phyloP scores from a whole-genome alignment of 805 yeast species.

The Kuraishia piskuri region DNA sequence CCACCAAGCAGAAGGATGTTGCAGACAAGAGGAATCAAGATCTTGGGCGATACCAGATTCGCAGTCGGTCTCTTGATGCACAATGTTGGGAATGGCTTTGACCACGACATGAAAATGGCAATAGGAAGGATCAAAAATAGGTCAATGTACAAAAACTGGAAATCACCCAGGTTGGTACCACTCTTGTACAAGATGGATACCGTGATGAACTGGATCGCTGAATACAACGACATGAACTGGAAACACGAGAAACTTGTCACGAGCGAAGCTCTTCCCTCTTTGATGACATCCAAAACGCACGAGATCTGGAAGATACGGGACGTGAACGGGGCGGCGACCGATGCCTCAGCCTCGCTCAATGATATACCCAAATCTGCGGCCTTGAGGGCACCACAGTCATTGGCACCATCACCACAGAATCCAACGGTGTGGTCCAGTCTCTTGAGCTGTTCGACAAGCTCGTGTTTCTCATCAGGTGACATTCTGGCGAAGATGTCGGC shows the following conservation, averaged over 20 bases:
- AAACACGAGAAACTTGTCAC: conserved; percentile 95
- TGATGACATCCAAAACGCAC: conserved; percentile 85
- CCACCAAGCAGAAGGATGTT: conserved; percentile 55
- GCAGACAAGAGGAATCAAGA: conserved; percentile 73
- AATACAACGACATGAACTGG: conserved; percentile 94
- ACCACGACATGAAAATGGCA: conserved; percentile 98
- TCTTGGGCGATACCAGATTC: conserved; percentile 82
- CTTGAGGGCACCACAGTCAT: conserved; percentile 96
- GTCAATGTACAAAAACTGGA: conserved; percentile 93
- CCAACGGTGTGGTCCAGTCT: conserved; percentile 86
- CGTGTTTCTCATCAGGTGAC: conserved; percentile 99
- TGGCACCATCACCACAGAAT: conserved; percentile 99
- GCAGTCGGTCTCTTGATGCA: conserved; percentile 84
- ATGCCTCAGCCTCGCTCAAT: conserved; percentile 94
- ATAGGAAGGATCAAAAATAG: conserved; percentile 83
- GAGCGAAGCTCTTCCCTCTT: conserved; percentile 90
- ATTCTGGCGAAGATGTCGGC: conserved; percentile 85
- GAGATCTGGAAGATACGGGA: conserved; percentile 84
- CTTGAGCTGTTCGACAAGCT: conserved; percentile 81
- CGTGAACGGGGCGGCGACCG: conserved; percentile 98
- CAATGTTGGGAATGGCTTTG: conserved; percentile 59
- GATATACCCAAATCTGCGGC: conserved; percentile 98
- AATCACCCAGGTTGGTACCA: conserved; percentile 93
- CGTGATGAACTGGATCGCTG: conserved; percentile 91
- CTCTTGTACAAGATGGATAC: conserved; percentile 77